A percentile compares a stretch with the other conserved stretches of the same genome.
Conservation (phyloP, 2,329 filamentous ascomycete genomes). For the Paecilomyces sp. region DNA sequence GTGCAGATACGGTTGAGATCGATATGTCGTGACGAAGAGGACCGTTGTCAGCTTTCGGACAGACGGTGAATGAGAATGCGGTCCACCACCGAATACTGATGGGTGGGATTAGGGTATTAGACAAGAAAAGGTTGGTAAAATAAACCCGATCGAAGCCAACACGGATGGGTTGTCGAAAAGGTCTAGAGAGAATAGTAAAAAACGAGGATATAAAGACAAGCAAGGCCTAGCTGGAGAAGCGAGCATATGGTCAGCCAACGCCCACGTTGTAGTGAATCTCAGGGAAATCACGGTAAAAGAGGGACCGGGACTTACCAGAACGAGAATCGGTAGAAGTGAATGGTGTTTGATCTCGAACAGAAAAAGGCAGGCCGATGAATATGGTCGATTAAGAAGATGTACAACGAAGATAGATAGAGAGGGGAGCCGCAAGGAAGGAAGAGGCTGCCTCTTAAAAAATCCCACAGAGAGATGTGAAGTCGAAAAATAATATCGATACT, state of each 20-base stretch:
- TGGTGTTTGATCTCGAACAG: neutral
- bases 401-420: constrained; percentile 9
- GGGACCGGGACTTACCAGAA: neutral
- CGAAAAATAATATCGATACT: constrained; percentile 4
- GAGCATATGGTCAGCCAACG: neutral
- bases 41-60: neutral
- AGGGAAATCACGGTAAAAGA: neutral
- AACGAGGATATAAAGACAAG: constrained; percentile 3
- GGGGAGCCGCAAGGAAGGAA: neutral
- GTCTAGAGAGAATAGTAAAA: constrained; percentile 4
- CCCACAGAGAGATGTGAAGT: neutral
- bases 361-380: neutral
- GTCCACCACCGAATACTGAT: neutral
- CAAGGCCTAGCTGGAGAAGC: neutral
- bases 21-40: neutral
- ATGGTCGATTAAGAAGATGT: constrained; percentile 6
- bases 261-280: neutral
- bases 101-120: neutral
- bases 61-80: neutral
- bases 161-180: neutral
- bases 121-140: neutral
- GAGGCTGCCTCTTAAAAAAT: neutral
- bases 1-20: constrained; percentile 7
- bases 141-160: neutral
- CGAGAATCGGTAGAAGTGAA: neutral